A percentile compares a stretch with the other conserved stretches of the same genome.
Conservation (phyloP, 1,139 yeast species). For the Blastobotrys illinoisensis region DNA sequence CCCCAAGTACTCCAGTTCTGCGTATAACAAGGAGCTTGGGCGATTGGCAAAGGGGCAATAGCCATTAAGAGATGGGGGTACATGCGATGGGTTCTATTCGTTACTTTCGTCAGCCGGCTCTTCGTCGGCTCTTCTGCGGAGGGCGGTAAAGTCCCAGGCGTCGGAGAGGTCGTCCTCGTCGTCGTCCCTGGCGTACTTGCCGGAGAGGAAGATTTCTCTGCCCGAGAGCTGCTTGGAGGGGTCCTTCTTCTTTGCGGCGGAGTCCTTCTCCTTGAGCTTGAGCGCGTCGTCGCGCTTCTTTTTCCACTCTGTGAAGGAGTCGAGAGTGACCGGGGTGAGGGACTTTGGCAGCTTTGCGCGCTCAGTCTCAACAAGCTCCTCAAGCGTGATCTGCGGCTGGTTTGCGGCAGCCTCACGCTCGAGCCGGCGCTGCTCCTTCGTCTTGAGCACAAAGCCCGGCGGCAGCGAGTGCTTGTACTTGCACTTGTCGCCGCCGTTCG, state of each 20-base stretch:
- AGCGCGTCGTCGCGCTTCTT: conserved; percentile 40
- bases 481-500: conserved; percentile 89
- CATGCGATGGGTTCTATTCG: background rate
- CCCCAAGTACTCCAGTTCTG: background rate
- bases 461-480: conserved; percentile 96
- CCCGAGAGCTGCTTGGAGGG: conserved; percentile 52
- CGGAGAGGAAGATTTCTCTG: conserved; percentile 68
- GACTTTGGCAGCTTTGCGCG: conserved; percentile 75
- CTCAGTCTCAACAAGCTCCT: conserved; percentile 93
- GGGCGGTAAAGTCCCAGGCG: conserved; percentile 36
- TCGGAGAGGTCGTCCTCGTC: conserved; percentile 54
- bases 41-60: no score
- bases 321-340: conserved; percentile 83
- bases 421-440: conserved; percentile 88
- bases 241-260: conserved; percentile 44
- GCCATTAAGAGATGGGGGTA: background rate
- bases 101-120: conserved; percentile 8
- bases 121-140: conserved; percentile 31
- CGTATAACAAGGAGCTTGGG: background rate
- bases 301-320: conserved; percentile 85
- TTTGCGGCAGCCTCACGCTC: conserved; percentile 82
- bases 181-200: conserved; percentile 55
- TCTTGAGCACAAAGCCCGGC: conserved; percentile 91
- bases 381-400: conserved; percentile 88
- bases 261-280: conserved; percentile 48